A percentile compares a stretch with the other conserved stretches of the same genome.
phyloP scores from a whole-genome alignment of 2,329 filamentous ascomycete species.

The Fusarium penzigii region DNA sequence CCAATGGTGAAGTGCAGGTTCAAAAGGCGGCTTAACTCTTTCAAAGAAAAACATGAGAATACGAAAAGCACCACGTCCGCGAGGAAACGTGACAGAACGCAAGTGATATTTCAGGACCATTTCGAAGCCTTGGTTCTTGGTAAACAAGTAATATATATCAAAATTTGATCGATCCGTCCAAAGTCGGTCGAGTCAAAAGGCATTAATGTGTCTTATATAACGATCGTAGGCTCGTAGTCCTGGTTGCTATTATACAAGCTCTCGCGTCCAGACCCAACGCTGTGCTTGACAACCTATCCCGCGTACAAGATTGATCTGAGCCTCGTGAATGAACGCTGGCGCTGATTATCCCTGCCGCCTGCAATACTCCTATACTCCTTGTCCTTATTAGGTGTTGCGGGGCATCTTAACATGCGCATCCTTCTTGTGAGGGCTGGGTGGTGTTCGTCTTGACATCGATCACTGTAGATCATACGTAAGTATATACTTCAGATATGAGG shows the following conservation, averaged over 20 bases:
- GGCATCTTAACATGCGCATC: slow-evolving; percentile 52
- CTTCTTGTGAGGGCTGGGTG: slow-evolving; percentile 68
- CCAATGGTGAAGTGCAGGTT: slow-evolving; percentile 63
- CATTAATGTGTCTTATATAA: slow-evolving; percentile 35
- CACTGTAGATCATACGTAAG: slow-evolving; percentile 55
- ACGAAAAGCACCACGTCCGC: neutral
- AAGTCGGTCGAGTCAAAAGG: slow-evolving; percentile 14
- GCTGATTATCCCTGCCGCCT: slow-evolving; percentile 20
- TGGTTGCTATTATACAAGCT: slow-evolving; percentile 38
- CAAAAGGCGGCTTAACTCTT: slow-evolving; percentile 27
- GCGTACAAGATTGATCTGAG: slow-evolving; percentile 17
- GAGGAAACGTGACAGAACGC: neutral
- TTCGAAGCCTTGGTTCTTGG: neutral
- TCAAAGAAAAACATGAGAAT: neutral
- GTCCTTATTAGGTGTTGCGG: slow-evolving; percentile 12
- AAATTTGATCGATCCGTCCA: slow-evolving; percentile 14
- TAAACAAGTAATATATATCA: neutral
- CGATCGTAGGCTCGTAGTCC: slow-evolving; percentile 36
- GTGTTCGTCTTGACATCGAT: slow-evolving; percentile 89
- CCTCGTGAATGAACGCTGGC: slow-evolving; percentile 18
- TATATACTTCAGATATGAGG: neutral
- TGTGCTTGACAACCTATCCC: slow-evolving; percentile 35
- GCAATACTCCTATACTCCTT: slow-evolving; percentile 29
- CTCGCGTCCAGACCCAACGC: slow-evolving; percentile 33
- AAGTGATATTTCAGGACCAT: neutral